These are phyloP conservation scores for Colletotrichum theobromicola DNA, from an alignment of 2,329 filamentous ascomycete species.

Conservation along the genomic window DNA sequence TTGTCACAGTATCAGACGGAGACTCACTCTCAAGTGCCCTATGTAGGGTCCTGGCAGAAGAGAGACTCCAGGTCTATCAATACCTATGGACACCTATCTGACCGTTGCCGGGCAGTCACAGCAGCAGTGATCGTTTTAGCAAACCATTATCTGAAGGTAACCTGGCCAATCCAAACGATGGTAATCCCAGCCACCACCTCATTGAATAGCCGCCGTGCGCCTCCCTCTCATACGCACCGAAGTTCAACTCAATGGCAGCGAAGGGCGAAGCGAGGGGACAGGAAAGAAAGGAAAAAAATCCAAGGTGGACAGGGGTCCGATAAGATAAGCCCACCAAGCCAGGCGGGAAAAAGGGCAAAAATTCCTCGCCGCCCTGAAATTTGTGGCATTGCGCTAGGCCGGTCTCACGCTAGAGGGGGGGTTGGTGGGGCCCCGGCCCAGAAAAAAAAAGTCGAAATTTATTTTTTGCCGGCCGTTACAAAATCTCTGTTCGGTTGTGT, in stretches of 20 bases:
- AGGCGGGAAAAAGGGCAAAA: conserved; percentile 16
- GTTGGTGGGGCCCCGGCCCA: conserved; percentile 17
- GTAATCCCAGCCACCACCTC: background rate
- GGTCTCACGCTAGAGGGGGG: conserved; percentile 14
- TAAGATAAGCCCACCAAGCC: conserved; percentile 16
- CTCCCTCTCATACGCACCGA: background rate
- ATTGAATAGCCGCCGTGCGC: background rate
- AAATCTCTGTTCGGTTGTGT: conserved; percentile 18
- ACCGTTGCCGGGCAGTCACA: background rate
- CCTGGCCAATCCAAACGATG: background rate
- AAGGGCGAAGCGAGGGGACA: background rate
- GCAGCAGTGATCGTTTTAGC: background rate
- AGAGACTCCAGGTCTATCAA: background rate
- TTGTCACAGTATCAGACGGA: background rate
- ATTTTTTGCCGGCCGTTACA: conserved; percentile 20
- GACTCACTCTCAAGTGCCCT: background rate
- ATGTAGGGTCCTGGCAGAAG: background rate
- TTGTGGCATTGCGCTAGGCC: conserved; percentile 15
- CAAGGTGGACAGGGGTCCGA: conserved; percentile 1
- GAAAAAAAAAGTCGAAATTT: conserved; percentile 25
- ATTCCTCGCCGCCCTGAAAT: conserved; percentile 11
- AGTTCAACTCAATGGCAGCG: background rate
- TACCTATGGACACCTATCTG: background rate
- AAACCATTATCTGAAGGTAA: background rate
- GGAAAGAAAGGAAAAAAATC: background rate